phyloP scores from a whole-genome alignment of 2,329 filamentous ascomycete genomes.

The Elsinoe australis region DNA sequence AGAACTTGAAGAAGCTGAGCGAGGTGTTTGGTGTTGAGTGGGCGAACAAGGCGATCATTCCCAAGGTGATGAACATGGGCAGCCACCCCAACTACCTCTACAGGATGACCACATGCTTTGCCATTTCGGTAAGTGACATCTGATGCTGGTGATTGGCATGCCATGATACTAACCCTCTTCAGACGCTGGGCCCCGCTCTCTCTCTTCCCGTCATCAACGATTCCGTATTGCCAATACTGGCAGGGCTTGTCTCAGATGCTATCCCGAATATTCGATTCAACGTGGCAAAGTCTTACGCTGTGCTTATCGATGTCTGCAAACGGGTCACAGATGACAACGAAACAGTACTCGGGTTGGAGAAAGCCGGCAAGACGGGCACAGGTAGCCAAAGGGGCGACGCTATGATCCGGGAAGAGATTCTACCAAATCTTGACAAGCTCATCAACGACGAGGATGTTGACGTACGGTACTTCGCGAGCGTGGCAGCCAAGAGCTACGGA shows the following conservation, averaged over 20 bases:
- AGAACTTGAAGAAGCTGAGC: slow-evolving; percentile 95
- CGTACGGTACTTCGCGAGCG: slow-evolving; percentile 94
- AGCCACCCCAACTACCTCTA: slow-evolving; percentile 98
- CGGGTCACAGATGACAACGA: slow-evolving; percentile 74
- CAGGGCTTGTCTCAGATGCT: slow-evolving; percentile 85
- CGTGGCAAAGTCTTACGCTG: slow-evolving; percentile 92
- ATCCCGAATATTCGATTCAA: slow-evolving; percentile 99
- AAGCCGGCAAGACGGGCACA: slow-evolving; percentile 55
- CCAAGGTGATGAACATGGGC: slow-evolving; percentile 97
- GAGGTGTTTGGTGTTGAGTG: slow-evolving; percentile 98
- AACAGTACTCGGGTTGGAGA: slow-evolving; percentile 77
- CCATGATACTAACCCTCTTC: slow-evolving; percentile 21
- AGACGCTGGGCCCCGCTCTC: slow-evolving; percentile 92
- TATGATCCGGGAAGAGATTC: slow-evolving; percentile 50
- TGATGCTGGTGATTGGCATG: neutral
- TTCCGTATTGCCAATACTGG: slow-evolving; percentile 91
- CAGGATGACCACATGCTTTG: slow-evolving; percentile 99
- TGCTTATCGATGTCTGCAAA: slow-evolving; percentile 84
- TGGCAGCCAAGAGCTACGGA: slow-evolving; percentile 56
- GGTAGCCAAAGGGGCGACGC: slow-evolving; percentile 28
- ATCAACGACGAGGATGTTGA: slow-evolving; percentile 97
- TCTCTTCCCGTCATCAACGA: slow-evolving; percentile 87
- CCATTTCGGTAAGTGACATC: slow-evolving; percentile 70
- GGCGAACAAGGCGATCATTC: slow-evolving; percentile 94
- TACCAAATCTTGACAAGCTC: slow-evolving; percentile 87